Conservation (phyloP, 1,284 basidiomycete species). For the Moesziomyces sp. region DNA sequence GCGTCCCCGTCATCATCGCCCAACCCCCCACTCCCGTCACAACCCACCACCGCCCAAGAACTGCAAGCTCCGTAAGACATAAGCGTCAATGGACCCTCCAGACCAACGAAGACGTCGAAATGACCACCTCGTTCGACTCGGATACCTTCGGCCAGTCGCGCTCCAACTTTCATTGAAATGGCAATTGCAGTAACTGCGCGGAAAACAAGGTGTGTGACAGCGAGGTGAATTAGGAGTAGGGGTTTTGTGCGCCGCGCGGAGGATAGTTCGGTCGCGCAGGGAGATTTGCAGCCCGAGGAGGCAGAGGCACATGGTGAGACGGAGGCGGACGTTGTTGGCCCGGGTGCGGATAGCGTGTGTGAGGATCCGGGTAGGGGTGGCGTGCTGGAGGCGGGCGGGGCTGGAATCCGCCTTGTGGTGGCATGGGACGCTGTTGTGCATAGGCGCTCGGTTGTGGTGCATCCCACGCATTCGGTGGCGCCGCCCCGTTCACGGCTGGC, state of each 20-base stretch:
- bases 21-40: slow-evolving; percentile 3
- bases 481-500: background rate
- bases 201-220: background rate
- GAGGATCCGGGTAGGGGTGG: background rate
- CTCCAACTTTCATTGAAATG: background rate
- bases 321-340: background rate
- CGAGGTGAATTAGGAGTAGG: background rate
- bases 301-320: background rate
- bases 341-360: background rate
- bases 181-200: background rate
- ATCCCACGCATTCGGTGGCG: background rate
- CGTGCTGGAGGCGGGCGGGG: background rate
- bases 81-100: background rate
- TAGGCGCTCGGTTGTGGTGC: background rate
- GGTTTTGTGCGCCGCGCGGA: background rate
- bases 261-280: too few relatives aligned
- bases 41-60: background rate
- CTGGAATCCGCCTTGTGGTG: background rate
- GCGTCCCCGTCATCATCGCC: slow-evolving; percentile 8
- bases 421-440: background rate
- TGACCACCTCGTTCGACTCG: slow-evolving; percentile 2
- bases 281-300: too few relatives aligned
- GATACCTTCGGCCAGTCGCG: slow-evolving; percentile 5
- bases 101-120: background rate
- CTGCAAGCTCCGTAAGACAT: background rate